These are phyloP conservation scores for Cryphonectria nitschkei DNA, from an alignment of 2,329 filamentous ascomycete species.

Conservation along the genomic window DNA sequence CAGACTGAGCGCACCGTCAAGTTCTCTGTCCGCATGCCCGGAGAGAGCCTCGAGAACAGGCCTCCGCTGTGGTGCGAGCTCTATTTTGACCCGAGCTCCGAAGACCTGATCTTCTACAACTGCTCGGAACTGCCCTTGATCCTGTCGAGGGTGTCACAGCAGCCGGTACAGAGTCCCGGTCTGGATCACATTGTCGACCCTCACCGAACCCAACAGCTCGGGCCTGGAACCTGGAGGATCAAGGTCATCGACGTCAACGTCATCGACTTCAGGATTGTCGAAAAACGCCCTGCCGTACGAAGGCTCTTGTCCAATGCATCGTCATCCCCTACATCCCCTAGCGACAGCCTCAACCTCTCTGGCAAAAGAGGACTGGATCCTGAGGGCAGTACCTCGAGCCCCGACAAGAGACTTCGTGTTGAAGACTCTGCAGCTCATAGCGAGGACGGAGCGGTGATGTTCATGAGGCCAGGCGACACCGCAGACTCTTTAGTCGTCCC, in stretches of 20 bases:
- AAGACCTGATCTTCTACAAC: conserved; percentile 61
- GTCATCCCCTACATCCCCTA: conserved; percentile 32
- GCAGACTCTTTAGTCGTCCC: conserved; percentile 55
- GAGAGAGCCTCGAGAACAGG: conserved; percentile 47
- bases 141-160: conserved; percentile 50
- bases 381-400: conserved; percentile 43
- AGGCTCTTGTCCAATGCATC: conserved; percentile 37
- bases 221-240: conserved; percentile 62
- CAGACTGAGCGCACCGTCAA: conserved; percentile 64
- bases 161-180: conserved; percentile 41
- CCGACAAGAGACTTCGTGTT: conserved; percentile 48
- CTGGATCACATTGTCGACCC: conserved; percentile 44
- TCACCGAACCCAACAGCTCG: conserved; percentile 49
- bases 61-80: conserved; percentile 63
- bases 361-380: conserved; percentile 55
- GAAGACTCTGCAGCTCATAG: conserved; percentile 34
- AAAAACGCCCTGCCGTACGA: conserved; percentile 52
- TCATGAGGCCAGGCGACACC: conserved; percentile 50
- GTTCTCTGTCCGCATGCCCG: conserved; percentile 60
- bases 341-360: conserved; percentile 47
- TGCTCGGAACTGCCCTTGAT: conserved; percentile 58
- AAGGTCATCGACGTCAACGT: conserved; percentile 52
- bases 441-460: conserved; percentile 60
- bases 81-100: conserved; percentile 63
- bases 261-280: conserved; percentile 61